These are phyloP conservation scores for Astrothelium macrocarpum DNA, from an alignment of 495 filamentous ascomycete genomes.

Conservation along the genomic window DNA sequence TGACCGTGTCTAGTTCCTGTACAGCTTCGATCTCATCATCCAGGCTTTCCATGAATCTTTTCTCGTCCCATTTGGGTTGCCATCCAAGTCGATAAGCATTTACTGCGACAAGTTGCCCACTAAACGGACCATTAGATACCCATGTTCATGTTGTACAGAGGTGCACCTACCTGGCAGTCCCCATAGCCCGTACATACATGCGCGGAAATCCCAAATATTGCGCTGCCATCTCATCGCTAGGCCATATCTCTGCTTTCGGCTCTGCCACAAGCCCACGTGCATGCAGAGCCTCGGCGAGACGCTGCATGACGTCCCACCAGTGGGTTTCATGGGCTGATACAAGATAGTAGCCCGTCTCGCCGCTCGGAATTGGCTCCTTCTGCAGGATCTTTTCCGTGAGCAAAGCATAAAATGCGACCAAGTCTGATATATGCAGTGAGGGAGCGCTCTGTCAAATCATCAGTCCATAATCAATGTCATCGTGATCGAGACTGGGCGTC, in stretches of 20 bases:
- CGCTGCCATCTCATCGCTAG: slow-evolving; percentile 30
- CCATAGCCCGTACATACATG: slow-evolving; percentile 23
- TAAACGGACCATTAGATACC: slow-evolving; percentile 17
- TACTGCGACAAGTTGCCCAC: slow-evolving; percentile 27
- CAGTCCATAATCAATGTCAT: background rate
- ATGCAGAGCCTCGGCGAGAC: slow-evolving; percentile 27
- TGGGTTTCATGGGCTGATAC: slow-evolving; percentile 26
- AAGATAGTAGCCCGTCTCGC: slow-evolving; percentile 34
- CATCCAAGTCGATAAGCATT: slow-evolving; percentile 31
- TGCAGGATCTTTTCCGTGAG: slow-evolving; percentile 29
- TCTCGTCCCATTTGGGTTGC: slow-evolving; percentile 31
- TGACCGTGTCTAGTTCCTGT: slow-evolving; percentile 29
- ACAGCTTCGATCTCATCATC: slow-evolving; percentile 33
- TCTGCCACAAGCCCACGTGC: slow-evolving; percentile 31
- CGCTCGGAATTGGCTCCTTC: slow-evolving; percentile 29
- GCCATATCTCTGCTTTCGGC: slow-evolving; percentile 29
- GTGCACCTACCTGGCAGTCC: slow-evolving; percentile 22
- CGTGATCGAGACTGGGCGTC: background rate
- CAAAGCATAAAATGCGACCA: slow-evolving; percentile 28
- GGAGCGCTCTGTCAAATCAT: slow-evolving; percentile 20
- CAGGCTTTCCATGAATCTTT: slow-evolving; percentile 29
- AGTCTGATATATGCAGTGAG: slow-evolving; percentile 31
- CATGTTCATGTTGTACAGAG: slow-evolving; percentile 11
- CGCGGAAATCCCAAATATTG: slow-evolving; percentile 25
- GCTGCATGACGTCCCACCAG: slow-evolving; percentile 32